These are phyloP conservation scores for Acanthamoeba castellanii DNA, from an alignment of 208 protist genomes.

Conservation along the genomic window DNA sequence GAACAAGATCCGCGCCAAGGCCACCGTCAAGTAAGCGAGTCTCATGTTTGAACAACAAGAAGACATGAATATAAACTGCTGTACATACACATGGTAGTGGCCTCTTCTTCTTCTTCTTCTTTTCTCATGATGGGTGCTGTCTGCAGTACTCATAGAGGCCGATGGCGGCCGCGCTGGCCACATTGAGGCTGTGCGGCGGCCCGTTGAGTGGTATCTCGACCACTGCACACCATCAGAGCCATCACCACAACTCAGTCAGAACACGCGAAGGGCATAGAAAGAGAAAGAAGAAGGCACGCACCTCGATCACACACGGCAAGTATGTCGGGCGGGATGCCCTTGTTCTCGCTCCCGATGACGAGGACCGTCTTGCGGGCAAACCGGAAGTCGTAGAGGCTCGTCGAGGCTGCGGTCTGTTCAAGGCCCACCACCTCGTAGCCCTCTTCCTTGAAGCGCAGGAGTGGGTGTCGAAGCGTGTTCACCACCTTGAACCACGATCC, in stretches of 20 bases:
- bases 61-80: no score
- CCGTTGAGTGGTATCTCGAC: constrained; percentile 14
- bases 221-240: background rate
- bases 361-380: constrained; percentile 18
- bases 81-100: no score
- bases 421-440: background rate
- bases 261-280: background rate
- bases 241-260: no score
- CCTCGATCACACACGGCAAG: background rate
- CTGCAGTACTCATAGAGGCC: constrained; percentile 40
- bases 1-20: no score
- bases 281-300: background rate
- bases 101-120: no score
- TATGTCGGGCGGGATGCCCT: constrained; percentile 21
- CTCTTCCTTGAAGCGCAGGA: background rate
- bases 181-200: constrained; percentile 41
- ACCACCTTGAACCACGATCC: background rate
- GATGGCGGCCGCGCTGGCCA: constrained; percentile 37
- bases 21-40: no score
- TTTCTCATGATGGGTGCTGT: background rate
- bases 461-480: background rate
- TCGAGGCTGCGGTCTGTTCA: background rate
- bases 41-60: no score
- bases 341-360: constrained; percentile 48
- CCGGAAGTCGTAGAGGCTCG: background rate